Evolutionary conservation across 345 rosid genomes (phyloP).

Genomic region (Kandelia obovata): DNA sequence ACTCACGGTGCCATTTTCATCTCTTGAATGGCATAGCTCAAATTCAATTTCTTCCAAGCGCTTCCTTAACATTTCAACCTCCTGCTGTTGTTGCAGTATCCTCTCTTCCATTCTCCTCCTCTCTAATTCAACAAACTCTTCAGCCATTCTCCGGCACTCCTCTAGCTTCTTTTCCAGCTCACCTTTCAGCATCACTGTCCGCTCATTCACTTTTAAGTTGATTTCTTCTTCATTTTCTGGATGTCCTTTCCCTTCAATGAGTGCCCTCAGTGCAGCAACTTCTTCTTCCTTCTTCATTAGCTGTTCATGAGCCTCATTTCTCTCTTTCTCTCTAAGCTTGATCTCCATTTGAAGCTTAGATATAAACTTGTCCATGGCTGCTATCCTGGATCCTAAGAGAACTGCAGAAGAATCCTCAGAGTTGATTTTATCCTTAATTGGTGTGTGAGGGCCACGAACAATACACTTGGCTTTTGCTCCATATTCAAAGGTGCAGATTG

Average conservation of each 20-base stretch:
- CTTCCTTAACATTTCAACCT: constrained; percentile 73
- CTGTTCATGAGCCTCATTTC: constrained; percentile 62
- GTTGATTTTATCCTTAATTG: constrained; percentile 55
- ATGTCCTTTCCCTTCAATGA: constrained; percentile 47
- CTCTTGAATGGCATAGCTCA: constrained; percentile 40
- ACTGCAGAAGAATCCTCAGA: constrained; percentile 57
- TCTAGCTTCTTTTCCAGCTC: constrained; percentile 72
- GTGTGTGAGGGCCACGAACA: constrained; percentile 72
- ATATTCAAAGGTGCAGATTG: constrained; percentile 85
- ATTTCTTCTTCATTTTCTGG: constrained; percentile 69
- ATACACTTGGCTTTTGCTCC: constrained; percentile 98
- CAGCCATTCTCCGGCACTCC: constrained; percentile 77
- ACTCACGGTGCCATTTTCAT: constrained; percentile 26
- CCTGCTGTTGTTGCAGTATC: constrained; percentile 79
- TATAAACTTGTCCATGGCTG: constrained; percentile 86
- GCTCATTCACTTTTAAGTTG: constrained; percentile 63
- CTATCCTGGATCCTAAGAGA: constrained; percentile 64
- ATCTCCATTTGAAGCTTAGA: constrained; percentile 76
- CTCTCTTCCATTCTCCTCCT: constrained; percentile 92
- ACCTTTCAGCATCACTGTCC: constrained; percentile 42
- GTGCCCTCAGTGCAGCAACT: constrained; percentile 56
- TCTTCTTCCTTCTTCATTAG: constrained; percentile 81
- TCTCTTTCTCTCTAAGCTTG: constrained; percentile 68
- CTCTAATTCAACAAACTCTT: constrained; percentile 74
- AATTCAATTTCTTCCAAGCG: constrained; percentile 71